Percentiles rank a stretch among this genome's conserved stretches.
phyloP scores from a whole-genome alignment of 345 rosid genomes.

The Abelmoschus esculentus region DNA sequence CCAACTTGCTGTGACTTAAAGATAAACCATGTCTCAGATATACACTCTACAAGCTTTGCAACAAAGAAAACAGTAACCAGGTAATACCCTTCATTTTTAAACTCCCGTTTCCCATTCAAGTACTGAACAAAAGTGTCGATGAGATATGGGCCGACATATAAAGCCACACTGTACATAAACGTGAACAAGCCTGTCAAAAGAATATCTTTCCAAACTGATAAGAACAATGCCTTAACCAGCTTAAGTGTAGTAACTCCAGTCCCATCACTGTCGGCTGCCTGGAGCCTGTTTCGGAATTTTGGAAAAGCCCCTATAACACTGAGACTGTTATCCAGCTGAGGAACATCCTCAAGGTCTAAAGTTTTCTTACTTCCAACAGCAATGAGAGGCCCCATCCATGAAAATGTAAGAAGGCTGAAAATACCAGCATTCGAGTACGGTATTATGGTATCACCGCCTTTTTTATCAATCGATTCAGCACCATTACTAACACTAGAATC shows the following conservation, averaged over 20 bases:
- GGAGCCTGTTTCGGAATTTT: slow-evolving; percentile 23
- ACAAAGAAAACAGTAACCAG: slow-evolving; percentile 35
- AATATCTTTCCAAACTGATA: slow-evolving; percentile 31
- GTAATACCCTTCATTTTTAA: slow-evolving; percentile 35
- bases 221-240: slow-evolving; percentile 29
- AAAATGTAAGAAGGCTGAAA: slow-evolving; percentile 30
- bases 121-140: slow-evolving; percentile 46
- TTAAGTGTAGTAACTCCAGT: slow-evolving; percentile 22
- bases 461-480: slow-evolving; percentile 13
- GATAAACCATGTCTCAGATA: slow-evolving; percentile 42
- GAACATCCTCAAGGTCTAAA: slow-evolving; percentile 38
- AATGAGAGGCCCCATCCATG: slow-evolving; percentile 38
- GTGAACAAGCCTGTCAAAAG: slow-evolving; percentile 22
- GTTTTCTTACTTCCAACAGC: slow-evolving; percentile 32
- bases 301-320: slow-evolving; percentile 26
- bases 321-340: slow-evolving; percentile 29
- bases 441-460: slow-evolving; percentile 19
- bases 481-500: slow-evolving; percentile 14
- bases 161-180: slow-evolving; percentile 21
- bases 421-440: slow-evolving; percentile 34
- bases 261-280: slow-evolving; percentile 22
- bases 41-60: slow-evolving; percentile 50
- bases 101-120: slow-evolving; percentile 26
- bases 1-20: slow-evolving; percentile 35
- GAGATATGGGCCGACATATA: slow-evolving; percentile 39